These are phyloP conservation scores for Kalmusia sp. DNA, from an alignment of 2,329 filamentous ascomycete species.

Conservation along the genomic window DNA sequence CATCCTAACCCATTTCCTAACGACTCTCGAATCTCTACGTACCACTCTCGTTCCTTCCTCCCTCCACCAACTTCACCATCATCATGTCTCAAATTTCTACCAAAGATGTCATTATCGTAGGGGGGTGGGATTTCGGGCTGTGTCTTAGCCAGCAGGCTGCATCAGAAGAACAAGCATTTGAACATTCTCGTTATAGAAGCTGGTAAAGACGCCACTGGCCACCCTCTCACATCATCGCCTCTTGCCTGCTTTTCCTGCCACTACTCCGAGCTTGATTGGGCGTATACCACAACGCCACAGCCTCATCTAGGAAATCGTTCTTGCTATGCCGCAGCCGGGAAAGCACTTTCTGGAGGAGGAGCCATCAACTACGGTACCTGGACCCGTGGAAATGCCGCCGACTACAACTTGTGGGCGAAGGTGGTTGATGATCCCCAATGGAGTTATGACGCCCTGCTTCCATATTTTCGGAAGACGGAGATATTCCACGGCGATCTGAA, in stretches of 20 bases:
- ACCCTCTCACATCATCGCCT: slow-evolving; percentile 14
- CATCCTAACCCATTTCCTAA: too few species aligned
- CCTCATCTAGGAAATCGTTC: slow-evolving; percentile 20
- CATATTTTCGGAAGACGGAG: slow-evolving; percentile 24
- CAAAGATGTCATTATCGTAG: slow-evolving; percentile 31
- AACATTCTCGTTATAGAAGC: slow-evolving; percentile 34
- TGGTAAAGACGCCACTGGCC: slow-evolving; percentile 23
- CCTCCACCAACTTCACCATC: too few species aligned
- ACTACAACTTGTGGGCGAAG: slow-evolving; percentile 26
- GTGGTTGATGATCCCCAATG: slow-evolving; percentile 20
- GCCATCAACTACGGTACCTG: slow-evolving; percentile 23
- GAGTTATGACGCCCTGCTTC: slow-evolving; percentile 22
- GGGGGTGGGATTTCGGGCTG: slow-evolving; percentile 31
- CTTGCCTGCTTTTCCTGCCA: slow-evolving; percentile 17
- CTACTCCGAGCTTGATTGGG: slow-evolving; percentile 33
- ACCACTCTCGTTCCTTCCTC: too few species aligned
- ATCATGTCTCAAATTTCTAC: too few species aligned
- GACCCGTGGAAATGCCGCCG: slow-evolving; percentile 19
- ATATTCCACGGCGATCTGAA: background rate
- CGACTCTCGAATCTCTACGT: too few species aligned
- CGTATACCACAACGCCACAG: slow-evolving; percentile 32
- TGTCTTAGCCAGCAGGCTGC: slow-evolving; percentile 31
- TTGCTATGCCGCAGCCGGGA: slow-evolving; percentile 27
- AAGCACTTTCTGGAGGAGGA: slow-evolving; percentile 26
- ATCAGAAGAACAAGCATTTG: slow-evolving; percentile 9